Conservation (phyloP, 495 filamentous ascomycete species). For the Cetradonia linearis region DNA sequence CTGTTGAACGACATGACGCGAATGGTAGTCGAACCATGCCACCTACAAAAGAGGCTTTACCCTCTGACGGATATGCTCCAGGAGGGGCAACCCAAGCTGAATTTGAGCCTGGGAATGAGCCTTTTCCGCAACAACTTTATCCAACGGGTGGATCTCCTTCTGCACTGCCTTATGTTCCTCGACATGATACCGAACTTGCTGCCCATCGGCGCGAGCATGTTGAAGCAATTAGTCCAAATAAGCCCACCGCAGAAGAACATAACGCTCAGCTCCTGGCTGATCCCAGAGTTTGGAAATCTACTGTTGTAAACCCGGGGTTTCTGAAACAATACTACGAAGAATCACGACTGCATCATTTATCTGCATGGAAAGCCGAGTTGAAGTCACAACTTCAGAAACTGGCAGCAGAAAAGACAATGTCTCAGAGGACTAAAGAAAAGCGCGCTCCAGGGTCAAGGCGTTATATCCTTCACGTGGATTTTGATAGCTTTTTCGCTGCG, state of each 20-base stretch:
- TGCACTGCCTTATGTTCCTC: not conserved
- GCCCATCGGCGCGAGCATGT: constrained; percentile 9
- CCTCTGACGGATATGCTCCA: not conserved
- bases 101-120: not conserved
- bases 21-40: not conserved
- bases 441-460: constrained; percentile 50
- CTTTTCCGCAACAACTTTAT: not conserved
- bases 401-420: constrained; percentile 54
- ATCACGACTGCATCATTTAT: constrained; percentile 87
- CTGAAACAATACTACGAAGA: constrained; percentile 89
- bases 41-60: not conserved
- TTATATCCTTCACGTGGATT: constrained; percentile 93
- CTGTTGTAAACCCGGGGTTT: constrained; percentile 82
- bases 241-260: constrained; percentile 79
- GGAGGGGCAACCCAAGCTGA: not conserved
- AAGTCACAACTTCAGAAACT: constrained; percentile 76
- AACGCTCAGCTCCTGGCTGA: constrained; percentile 74
- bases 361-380: constrained; percentile 87
- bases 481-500: constrained; percentile 95
- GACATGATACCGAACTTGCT: not conserved
- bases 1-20: not conserved
- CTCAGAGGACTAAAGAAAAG: constrained; percentile 41
- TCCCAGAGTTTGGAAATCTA: constrained; percentile 72
- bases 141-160: no score
- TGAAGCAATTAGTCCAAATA: constrained; percentile 24